Conservation (phyloP, 345 rosid genomes). For the Aquilaria malaccensis region DNA sequence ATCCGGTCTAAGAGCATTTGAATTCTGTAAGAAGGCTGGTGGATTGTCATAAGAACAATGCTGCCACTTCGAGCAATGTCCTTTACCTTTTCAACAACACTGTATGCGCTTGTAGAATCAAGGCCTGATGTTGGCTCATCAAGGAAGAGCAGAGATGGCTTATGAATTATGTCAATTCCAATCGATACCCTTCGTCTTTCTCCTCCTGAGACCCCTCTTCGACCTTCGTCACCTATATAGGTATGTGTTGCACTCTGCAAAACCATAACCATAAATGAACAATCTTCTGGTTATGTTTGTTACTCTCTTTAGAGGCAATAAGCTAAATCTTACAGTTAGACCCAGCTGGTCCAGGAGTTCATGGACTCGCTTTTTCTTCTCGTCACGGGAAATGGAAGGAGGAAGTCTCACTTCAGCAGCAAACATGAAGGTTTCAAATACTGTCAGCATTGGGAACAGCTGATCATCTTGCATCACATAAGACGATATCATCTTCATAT, state of each 20-base stretch:
- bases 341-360: conserved; percentile 73
- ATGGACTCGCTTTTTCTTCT: conserved; percentile 59
- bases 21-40: conserved; percentile 16
- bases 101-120: background rate
- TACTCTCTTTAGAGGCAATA: background rate
- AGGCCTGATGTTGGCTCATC: background rate
- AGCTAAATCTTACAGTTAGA: conserved; percentile 29
- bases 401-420: conserved; percentile 86
- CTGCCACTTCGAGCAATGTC: background rate
- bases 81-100: background rate
- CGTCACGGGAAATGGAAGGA: conserved; percentile 47
- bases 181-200: background rate
- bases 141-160: background rate
- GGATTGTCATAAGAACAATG: conserved; percentile 13
- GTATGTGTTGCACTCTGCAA: conserved; percentile 44
- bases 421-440: conserved; percentile 75
- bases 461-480: conserved; percentile 95
- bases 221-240: conserved; percentile 68
- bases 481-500: conserved; percentile 78
- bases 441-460: conserved; percentile 72
- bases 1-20: conserved; percentile 15
- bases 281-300: background rate
- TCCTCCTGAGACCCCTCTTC: conserved; percentile 52
- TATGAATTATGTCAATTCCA: background rate
- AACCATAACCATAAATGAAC: background rate